Evolutionary conservation across 148 eudicot species (phyloP).

Genomic region (Oxyria digyna): DNA sequence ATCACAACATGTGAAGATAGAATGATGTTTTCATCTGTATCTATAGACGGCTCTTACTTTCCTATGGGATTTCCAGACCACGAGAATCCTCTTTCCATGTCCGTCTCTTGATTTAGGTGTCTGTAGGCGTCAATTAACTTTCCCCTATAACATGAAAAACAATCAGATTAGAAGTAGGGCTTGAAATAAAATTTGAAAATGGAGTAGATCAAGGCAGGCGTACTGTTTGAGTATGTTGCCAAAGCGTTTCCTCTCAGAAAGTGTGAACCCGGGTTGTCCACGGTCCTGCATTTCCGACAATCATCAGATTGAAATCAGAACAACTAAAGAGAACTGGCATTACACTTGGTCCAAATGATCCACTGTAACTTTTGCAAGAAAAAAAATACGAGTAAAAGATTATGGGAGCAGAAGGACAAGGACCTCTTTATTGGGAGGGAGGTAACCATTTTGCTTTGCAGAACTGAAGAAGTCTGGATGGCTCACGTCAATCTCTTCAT

Average conservation of each 20-base stretch:
- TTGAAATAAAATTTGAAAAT: neutral
- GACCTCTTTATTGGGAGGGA: slow-evolving; percentile 97
- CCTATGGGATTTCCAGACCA: slow-evolving; percentile 98
- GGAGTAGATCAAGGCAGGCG: slow-evolving; percentile 10
- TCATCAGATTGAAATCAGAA: neutral
- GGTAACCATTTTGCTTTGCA: slow-evolving; percentile 85
- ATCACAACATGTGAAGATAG: neutral
- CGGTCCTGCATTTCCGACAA: slow-evolving; percentile 61
- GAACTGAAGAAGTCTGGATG: slow-evolving; percentile 93
- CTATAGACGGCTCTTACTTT: slow-evolving; percentile 34
- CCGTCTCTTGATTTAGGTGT: slow-evolving; percentile 68
- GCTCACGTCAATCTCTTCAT: slow-evolving; percentile 95
- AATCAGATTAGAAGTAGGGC: neutral
- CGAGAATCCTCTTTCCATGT: slow-evolving; percentile 85
- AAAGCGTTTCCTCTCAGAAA: slow-evolving; percentile 81
- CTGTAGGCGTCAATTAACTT: slow-evolving; percentile 84
- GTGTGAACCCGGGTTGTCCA: slow-evolving; percentile 96
- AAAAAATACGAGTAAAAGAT: neutral
- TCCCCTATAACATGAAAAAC: slow-evolving; percentile 34
- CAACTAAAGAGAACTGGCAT: neutral
- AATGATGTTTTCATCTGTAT: neutral
- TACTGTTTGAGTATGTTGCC: slow-evolving; percentile 76
- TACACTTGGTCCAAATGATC: neutral
- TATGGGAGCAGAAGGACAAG: neutral
- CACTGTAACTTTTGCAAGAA: neutral